phyloP scores from a whole-genome alignment of 108 stramenopile genomes.

The Skeletonema tropicum region DNA sequence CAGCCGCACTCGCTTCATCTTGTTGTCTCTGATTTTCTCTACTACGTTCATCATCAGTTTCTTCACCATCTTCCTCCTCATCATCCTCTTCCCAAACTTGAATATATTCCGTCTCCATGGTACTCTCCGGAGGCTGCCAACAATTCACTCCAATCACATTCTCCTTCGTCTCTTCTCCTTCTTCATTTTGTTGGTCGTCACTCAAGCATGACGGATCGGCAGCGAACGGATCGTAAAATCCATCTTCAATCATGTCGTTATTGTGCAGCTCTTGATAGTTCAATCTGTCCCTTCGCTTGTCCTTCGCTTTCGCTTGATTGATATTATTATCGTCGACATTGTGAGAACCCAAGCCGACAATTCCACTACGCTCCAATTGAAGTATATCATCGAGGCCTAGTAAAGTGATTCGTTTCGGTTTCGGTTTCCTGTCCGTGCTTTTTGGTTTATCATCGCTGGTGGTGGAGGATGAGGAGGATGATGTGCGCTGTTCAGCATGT shows the following conservation, averaged over 20 bases:
- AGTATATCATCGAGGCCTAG: slow-evolving; percentile 28
- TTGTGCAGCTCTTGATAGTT: slow-evolving; percentile 35
- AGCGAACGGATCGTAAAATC: slow-evolving; percentile 66
- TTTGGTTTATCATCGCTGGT: no score
- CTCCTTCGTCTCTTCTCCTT: background rate
- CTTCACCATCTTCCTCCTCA: slow-evolving; percentile 20
- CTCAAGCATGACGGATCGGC: slow-evolving; percentile 62
- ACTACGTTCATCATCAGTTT: no score
- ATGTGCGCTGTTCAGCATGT: no score
- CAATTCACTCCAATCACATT: slow-evolving; percentile 45
- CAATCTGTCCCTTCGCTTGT: slow-evolving; percentile 15
- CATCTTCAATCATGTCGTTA: slow-evolving; percentile 63
- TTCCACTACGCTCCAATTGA: slow-evolving; percentile 21
- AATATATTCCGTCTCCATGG: slow-evolving; percentile 62
- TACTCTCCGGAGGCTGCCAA: slow-evolving; percentile 60
- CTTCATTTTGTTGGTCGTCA: background rate
- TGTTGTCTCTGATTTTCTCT: background rate
- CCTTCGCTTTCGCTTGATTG: background rate
- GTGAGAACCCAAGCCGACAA: slow-evolving; percentile 23
- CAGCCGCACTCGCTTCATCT: slow-evolving; percentile 4
- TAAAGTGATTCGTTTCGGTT: slow-evolving; percentile 19
- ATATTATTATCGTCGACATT: slow-evolving; percentile 7
- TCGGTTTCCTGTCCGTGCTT: no score
- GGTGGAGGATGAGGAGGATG: no score
- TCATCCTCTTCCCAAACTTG: slow-evolving; percentile 49